Evolutionary conservation across 176 grass and related monocot species (phyloP), one percentile per base, ranked within the genome.

Genomic region (Triticum monococcum): DNA sequence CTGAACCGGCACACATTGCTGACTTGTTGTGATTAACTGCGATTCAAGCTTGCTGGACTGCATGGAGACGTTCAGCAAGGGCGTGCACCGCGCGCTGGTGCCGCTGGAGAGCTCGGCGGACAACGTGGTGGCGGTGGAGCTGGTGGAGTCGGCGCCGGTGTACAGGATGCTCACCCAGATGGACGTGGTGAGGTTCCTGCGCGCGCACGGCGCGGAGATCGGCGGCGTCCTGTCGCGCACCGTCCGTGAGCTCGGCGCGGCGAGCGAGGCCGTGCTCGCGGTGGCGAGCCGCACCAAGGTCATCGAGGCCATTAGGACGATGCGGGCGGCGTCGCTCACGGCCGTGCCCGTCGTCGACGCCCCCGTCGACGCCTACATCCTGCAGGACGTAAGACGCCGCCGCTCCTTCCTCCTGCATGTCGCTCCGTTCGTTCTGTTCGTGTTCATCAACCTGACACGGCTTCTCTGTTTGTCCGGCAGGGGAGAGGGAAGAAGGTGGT

Each of bases 101-200:
- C 96, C 96, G 13, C 69, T 98, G 0, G 91, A 95, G 89, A 98
- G 93, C 81, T 85, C 83, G 78, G 32, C 78, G 38, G 86, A 90
- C 35, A 84, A 83, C 69, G 84, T 76, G 11, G 73, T 83, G 60
- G 48, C 96, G 26, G 86, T 91, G 37, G 93, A 98, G 86, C 88
- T 98, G 11, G 88, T 88, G 12, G 96, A 95, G 84, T 82, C 89
- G 1, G 81, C 93, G 1, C 86, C 96, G 17, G 91, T 84, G 45
- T 98, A 98, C 89, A 83, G 71, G 91, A 95, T 98, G 96, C 17
- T 98, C 8, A 92, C 93, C 2, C 96, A 98, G 86, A 95, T 98
- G 96, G 96, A 98, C 87, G 88, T 98, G 40, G n/a, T 84, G 40
- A 73, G 91, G 31, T 95, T 95, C 89, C 85, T 98, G 35, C 57